Evolutionary conservation across 345 rosid genomes (phyloP).

Genomic region (Erysimum cheiranthoides): DNA sequence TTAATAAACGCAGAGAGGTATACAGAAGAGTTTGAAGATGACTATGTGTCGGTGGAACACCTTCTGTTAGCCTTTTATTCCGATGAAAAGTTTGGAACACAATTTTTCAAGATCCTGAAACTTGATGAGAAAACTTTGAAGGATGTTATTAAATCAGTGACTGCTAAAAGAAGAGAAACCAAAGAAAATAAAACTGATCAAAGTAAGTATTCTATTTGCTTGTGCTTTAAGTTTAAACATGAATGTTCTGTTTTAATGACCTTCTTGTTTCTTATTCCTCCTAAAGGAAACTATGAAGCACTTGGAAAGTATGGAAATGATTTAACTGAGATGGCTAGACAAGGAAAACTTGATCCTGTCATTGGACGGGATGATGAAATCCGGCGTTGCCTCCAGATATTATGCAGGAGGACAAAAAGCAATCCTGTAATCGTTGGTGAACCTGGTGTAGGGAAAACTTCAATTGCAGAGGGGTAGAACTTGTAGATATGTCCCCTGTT

Average conservation of each 20-base stretch:
- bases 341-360: neutral
- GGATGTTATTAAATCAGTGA: constrained; percentile 60
- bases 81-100: constrained; percentile 75
- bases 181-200: too few species aligned
- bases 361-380: neutral
- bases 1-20: constrained; percentile 64
- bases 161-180: too few species aligned
- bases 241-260: too few species aligned
- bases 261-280: constrained; percentile 35
- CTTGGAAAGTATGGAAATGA: neutral
- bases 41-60: constrained; percentile 81
- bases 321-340: neutral
- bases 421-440: neutral
- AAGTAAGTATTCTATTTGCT: too few species aligned
- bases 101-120: constrained; percentile 58
- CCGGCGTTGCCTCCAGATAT: neutral
- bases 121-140: constrained; percentile 68
- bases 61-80: constrained; percentile 65
- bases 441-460: neutral
- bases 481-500: neutral
- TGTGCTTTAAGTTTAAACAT: too few species aligned
- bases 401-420: neutral
- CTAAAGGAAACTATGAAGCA: neutral
- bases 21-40: constrained; percentile 79
- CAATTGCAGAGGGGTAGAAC: constrained; percentile 34